Conservation (phyloP, 2,329 filamentous ascomycete genomes). For the Furcasterigmium furcatum region DNA sequence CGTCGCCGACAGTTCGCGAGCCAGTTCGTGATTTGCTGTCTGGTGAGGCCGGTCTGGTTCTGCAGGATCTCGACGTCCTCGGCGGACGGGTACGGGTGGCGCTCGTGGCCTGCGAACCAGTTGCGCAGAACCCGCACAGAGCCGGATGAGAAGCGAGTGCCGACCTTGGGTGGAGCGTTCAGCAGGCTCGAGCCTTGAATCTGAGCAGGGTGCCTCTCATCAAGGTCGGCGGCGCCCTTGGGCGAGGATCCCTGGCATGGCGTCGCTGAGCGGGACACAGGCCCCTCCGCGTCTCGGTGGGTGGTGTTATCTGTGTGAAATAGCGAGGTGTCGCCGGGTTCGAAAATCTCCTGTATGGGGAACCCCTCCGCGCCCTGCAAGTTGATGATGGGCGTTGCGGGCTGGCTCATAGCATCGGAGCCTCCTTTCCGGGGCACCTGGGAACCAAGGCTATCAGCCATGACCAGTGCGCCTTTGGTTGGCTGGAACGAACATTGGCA, state of each 20-base stretch:
- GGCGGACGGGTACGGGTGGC: conserved; percentile 65
- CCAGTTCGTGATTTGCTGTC: conserved; percentile 67
- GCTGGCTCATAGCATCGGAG: not conserved
- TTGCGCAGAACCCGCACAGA: conserved; percentile 50
- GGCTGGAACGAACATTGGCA: not conserved
- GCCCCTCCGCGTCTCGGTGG: no score
- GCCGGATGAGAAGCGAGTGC: conserved; percentile 8
- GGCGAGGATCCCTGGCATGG: no score
- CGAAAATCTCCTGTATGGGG: not conserved
- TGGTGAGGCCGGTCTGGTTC: conserved; percentile 54
- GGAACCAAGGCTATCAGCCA: not conserved
- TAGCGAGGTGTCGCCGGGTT: no score
- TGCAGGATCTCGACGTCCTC: conserved; percentile 59
- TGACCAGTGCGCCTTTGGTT: not conserved
- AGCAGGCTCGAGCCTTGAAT: not conserved
- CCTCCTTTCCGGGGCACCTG: not conserved
- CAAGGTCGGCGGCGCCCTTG: no score
- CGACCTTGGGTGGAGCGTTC: not conserved
- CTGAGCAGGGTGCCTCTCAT: no score
- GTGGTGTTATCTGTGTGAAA: no score
- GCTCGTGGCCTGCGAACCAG: conserved; percentile 59
- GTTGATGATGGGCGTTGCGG: not conserved
- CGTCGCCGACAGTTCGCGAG: conserved; percentile 65
- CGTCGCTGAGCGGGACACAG: no score
- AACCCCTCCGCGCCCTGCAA: not conserved